phyloP scores from a whole-genome alignment of 2,329 filamentous ascomycete species.

The Diaporthe batatas region DNA sequence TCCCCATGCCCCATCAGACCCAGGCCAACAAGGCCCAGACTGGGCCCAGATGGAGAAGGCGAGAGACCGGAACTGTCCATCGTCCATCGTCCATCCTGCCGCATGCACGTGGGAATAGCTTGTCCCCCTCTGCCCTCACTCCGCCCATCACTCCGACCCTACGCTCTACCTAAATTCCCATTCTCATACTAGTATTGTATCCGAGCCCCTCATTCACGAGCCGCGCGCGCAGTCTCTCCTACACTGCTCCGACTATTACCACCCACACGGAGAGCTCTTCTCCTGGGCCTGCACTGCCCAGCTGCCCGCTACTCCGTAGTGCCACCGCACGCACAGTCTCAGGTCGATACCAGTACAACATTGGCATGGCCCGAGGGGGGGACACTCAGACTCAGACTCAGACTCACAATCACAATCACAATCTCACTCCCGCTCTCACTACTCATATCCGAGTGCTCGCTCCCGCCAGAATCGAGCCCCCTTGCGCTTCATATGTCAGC shows the following conservation, averaged over 20 bases:
- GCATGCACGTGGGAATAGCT: constrained; percentile 36
- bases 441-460: background rate
- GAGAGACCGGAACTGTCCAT: background rate
- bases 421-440: background rate
- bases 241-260: background rate
- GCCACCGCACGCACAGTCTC: constrained; percentile 5
- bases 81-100: background rate
- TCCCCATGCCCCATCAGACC: background rate
- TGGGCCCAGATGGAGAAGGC: background rate
- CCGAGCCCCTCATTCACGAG: constrained; percentile 13
- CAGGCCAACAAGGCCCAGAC: constrained; percentile 7
- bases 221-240: background rate
- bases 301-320: background rate
- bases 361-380: constrained; percentile 1
- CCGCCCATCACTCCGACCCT: background rate
- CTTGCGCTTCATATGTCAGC: constrained; percentile 21
- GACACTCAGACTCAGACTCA: background rate
- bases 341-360: constrained; percentile 7
- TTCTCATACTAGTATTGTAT: background rate
- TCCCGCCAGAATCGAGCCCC: background rate
- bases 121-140: background rate
- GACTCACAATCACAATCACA: too few species aligned
- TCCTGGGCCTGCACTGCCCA: background rate
- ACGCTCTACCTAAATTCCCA: too few species aligned
- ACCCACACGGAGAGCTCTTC: background rate